Percentiles rank a stretch among this genome's conserved stretches.
These are phyloP conservation scores for Rhodotorula mucilaginosa DNA, from an alignment of 1,284 basidiomycete species.

Conservation along the genomic window DNA sequence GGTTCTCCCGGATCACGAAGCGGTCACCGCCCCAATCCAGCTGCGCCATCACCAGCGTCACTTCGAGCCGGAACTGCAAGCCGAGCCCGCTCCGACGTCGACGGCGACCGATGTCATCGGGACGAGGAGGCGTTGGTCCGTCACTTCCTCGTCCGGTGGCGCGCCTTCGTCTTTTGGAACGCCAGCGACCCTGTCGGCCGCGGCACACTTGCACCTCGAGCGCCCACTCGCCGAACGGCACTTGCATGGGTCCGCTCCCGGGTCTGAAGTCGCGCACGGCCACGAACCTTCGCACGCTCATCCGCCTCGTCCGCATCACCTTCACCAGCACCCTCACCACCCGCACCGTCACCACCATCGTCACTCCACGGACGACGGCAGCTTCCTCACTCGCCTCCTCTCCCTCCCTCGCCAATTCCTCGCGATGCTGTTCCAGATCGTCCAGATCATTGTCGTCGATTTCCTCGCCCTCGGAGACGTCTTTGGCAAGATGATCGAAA, in stretches of 20 bases:
- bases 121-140: neutral
- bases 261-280: neutral
- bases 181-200: neutral
- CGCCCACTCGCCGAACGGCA: neutral
- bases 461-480: neutral
- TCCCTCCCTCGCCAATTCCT: neutral
- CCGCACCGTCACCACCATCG: neutral
- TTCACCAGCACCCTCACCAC: neutral
- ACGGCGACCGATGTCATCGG: neutral
- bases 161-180: neutral
- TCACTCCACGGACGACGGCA: neutral
- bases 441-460: neutral
- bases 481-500: neutral
- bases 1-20: neutral
- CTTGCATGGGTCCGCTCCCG: neutral
- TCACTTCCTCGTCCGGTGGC: neutral
- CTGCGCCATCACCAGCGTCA: neutral
- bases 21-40: neutral
- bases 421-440: neutral
- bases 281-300: neutral
- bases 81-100: neutral
- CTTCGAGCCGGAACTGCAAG: neutral
- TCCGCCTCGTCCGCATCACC: neutral
- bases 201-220: neutral
- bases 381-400: neutral